Base-by-base conservation (phyloP, 306 rosid genomes). In the Prunus campanulata region DNA sequence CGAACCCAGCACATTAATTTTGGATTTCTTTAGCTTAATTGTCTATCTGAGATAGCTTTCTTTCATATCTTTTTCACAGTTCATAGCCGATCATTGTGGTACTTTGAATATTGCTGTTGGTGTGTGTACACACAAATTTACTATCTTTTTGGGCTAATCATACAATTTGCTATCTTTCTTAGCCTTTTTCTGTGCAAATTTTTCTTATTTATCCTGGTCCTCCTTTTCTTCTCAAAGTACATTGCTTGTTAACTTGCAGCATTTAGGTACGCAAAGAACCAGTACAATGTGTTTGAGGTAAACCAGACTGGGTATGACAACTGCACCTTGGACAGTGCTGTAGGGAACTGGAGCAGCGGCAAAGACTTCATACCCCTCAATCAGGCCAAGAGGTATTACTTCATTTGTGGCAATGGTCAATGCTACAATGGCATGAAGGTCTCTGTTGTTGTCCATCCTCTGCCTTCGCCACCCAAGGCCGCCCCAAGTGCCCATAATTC, bases 241-340 rank as follows among this genome's bases (percentile, higher is more conserved):
- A 10, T 1, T 71, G 1, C 70, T 32, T 12, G 68, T 75, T 19
- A 11, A 71, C 1, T 61, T 30, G 75, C 80, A 91, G 97, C 98
- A 78, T 95, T 95, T 70, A 89, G 97, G 96, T 92, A 95, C 78
- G 85, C 61, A 70, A 95, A 92, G 83, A 89, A 47, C 46, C 96
- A 94, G 72, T 94, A 94, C 93, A 94, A 92, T 77, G 98, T 94
- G 86, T 94, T 94, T 68, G 82, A 83, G 85, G 98, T 94, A 79
- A 94, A 94, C 89, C 81, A 89, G 85, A 88, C 96, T 5, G 97
- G 97, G 13, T 95, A 90, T 71, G 97, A 87, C 78, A 95, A 95
- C 84, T 95, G 98, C 84, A 95, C 96, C 0, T 83, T 85, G 2
- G 98, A 95, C 15, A 86, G 90, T 55, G 97, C 97, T 5, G 56